Percentiles rank a stretch among this genome's conserved stretches.
Conservation (phyloP, 2,329 filamentous ascomycete species). For the Trichoderma atroviride region DNA sequence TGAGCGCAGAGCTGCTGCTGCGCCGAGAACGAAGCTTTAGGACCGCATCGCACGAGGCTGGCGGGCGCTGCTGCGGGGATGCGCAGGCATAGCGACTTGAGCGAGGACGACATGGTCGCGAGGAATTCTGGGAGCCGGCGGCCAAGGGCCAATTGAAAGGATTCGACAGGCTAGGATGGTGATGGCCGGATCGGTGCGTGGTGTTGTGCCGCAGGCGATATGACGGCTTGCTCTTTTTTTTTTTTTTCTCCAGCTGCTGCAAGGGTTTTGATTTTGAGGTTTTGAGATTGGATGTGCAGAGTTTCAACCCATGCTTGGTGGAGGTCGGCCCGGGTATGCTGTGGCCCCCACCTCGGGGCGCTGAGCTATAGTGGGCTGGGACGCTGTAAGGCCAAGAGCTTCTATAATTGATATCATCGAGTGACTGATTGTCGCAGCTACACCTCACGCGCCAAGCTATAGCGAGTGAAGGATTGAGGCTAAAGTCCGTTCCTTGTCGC, state of each 20-base stretch:
- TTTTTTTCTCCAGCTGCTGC: not conserved
- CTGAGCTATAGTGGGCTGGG: not conserved
- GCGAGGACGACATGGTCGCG: conserved; percentile 36
- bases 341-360: not conserved
- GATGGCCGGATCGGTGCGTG: not conserved
- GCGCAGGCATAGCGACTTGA: conserved; percentile 41
- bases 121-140: not conserved
- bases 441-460: not conserved
- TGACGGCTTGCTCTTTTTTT: not conserved
- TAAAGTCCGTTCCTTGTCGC: not conserved
- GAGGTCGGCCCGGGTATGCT: not conserved
- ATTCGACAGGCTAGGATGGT: not conserved
- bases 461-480: not conserved
- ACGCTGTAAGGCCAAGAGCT: not conserved
- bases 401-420: not conserved
- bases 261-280: not conserved
- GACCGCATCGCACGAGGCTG: conserved; percentile 33
- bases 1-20: conserved; percentile 28
- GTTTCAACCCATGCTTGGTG: not conserved
- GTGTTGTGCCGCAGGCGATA: not conserved
- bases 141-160: not conserved
- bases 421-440: not conserved
- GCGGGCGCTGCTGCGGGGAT: conserved; percentile 34
- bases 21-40: conserved; percentile 39
- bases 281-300: not conserved